Conservation (phyloP, 768 basidiomycete species). For the Neoboletus brunneissimus region DNA sequence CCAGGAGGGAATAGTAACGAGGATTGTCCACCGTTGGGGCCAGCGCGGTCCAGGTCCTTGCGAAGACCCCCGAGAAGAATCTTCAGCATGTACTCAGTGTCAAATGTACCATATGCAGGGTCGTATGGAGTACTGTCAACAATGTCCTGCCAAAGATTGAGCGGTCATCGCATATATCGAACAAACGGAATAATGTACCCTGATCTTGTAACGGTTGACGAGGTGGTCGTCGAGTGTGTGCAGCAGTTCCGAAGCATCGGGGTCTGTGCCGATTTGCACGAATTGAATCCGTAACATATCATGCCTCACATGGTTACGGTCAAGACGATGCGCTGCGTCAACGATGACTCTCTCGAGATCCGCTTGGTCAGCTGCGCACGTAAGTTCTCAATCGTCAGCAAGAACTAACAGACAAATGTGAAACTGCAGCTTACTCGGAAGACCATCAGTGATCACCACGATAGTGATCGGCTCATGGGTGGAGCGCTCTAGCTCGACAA, state of each 20-base stretch:
- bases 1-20: constrained; percentile 11
- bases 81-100: constrained; percentile 37
- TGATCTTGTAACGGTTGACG: constrained; percentile 28
- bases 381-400: not conserved
- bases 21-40: not conserved
- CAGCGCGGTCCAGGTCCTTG: constrained; percentile 16
- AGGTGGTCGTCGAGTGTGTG: constrained; percentile 43
- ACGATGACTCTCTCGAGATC: constrained; percentile 33
- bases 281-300: constrained; percentile 47
- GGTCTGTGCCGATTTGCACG: constrained; percentile 43
- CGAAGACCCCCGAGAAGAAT: constrained; percentile 29
- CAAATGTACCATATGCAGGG: constrained; percentile 27
- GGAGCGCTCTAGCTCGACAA: constrained; percentile 26
- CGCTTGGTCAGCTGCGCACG: constrained; percentile 26
- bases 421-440: constrained; percentile 34
- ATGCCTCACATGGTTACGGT: constrained; percentile 32
- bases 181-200: constrained; percentile 13
- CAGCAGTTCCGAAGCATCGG: constrained; percentile 37
- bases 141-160: constrained; percentile 36
- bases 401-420: not conserved
- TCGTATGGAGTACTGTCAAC: constrained; percentile 45
- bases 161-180: not conserved
- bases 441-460: constrained; percentile 40
- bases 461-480: constrained; percentile 35
- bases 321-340: constrained; percentile 38